These are phyloP conservation scores for Teunomyces cretensis DNA, from an alignment of 805 yeast species.

Conservation along the genomic window DNA sequence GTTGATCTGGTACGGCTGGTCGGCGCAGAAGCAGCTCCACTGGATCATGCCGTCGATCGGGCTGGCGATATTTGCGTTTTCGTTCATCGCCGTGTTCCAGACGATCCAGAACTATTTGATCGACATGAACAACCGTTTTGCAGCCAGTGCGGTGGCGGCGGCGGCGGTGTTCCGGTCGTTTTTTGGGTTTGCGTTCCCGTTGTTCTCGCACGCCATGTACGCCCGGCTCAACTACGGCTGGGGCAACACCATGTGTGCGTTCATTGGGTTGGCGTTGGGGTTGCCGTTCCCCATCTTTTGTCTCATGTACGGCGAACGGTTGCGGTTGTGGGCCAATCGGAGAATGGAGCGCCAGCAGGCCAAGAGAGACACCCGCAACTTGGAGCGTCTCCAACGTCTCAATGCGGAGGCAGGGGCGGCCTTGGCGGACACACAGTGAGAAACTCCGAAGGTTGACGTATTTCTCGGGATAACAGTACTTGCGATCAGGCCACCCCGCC, in stretches of 20 bases:
- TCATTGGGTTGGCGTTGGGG: constrained; percentile 33
- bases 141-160: constrained; percentile 42
- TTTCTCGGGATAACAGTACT: too few relatives aligned
- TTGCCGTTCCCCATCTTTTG: constrained; percentile 40
- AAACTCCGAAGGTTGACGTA: too few relatives aligned
- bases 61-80: constrained; percentile 35
- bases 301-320: constrained; percentile 34
- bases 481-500: too few relatives aligned
- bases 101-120: constrained; percentile 37
- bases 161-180: constrained; percentile 41
- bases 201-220: constrained; percentile 39
- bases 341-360: constrained; percentile 24
- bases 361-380: constrained; percentile 20
- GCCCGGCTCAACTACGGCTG: constrained; percentile 36
- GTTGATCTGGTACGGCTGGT: constrained; percentile 43
- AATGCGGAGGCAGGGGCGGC: too few relatives aligned
- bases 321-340: constrained; percentile 34
- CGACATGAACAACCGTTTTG: constrained; percentile 38
- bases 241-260: constrained; percentile 41
- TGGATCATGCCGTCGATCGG: constrained; percentile 43
- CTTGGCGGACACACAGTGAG: too few relatives aligned
- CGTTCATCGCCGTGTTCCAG: constrained; percentile 38
- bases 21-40: constrained; percentile 32
- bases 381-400: constrained; percentile 12
- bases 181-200: constrained; percentile 39